Evolutionary conservation across 2,329 filamentous ascomycete species (phyloP).

Genomic region (Cytospora chrysosperma): DNA sequence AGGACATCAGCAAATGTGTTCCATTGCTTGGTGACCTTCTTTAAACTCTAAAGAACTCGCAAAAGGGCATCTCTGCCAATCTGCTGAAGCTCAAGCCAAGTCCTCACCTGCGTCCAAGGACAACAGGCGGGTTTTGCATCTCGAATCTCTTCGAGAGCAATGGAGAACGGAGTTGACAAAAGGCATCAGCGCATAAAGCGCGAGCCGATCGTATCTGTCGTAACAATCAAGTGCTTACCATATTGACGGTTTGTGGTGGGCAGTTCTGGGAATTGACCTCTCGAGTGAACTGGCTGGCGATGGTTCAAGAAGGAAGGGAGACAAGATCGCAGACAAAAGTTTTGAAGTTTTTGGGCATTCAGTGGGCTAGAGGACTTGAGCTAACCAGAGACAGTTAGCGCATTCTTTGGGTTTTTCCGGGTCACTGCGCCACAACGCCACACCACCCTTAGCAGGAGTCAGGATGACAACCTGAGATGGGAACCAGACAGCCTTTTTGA

Average conservation of each 20-base stretch:
- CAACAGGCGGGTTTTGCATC: constrained; percentile 43
- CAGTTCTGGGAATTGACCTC: constrained; percentile 44
- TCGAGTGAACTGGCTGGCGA: constrained; percentile 24
- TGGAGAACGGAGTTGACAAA: constrained; percentile 17
- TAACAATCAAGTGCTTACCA: constrained; percentile 57
- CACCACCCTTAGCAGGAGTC: not conserved
- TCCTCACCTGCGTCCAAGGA: constrained; percentile 54
- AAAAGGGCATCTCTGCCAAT: constrained; percentile 55
- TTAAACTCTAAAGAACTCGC: constrained; percentile 87
- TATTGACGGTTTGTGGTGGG: constrained; percentile 54
- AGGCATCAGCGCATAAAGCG: constrained; percentile 14
- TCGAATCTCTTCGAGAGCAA: constrained; percentile 35
- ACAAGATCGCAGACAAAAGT: constrained; percentile 9
- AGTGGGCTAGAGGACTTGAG: constrained; percentile 2
- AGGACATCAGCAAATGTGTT: constrained; percentile 92
- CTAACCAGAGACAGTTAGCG: not conserved
- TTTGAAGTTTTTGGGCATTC: constrained; percentile 22
- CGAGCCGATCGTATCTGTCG: constrained; percentile 27
- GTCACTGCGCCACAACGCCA: not conserved
- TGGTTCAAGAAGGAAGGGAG: constrained; percentile 8
- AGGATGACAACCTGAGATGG: not conserved
- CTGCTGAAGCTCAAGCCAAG: constrained; percentile 61
- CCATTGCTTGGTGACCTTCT: constrained; percentile 73
- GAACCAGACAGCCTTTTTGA: not conserved
- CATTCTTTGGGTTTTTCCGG: not conserved